Base-by-base conservation (phyloP, 768 basidiomycete genomes). In the Neoboletus brunneissimus region DNA sequence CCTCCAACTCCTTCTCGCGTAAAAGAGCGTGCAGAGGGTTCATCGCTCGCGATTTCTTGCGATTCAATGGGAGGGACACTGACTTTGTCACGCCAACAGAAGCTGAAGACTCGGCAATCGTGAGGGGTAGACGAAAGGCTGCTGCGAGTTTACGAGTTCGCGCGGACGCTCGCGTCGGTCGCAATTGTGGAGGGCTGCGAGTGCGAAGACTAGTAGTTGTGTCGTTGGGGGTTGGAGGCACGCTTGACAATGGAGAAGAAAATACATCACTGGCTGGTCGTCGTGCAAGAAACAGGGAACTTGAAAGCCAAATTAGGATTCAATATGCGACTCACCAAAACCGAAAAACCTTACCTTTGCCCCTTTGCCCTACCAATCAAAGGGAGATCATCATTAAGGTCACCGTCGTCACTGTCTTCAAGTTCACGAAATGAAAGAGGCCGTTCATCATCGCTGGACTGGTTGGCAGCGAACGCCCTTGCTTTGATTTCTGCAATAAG, bases 401-500 rank as follows among this genome's bases (percentile, higher is more conserved):
- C 81, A 4, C 79, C 83, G 31, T 84, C 83, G 44, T 79, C 79
- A 48, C 78, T 80, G 34, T 78, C 81, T 34, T 78, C 78, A n/a
- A 82, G 67, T 13, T 77, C 73, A 52, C 82, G 77, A 51, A 63
- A 72, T 34, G 73, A 68, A 15, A 72, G 67, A 6, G 65, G 67
- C 5, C 57, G 65, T 35, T 65, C 67, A 11, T 84, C 80, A 3
- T 79, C 77, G 62, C 78, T 82, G n/a, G 74, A 76, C 25, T 70
- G 62, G 8, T 59, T 75, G 22, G 72, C 75, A 44, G 81, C 82
- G 47, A 74, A 78, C 6, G 83, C 86, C 58, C 75, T 77, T n/a
- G 81, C 83, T 71, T 80, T 87, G 58, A 89, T 87, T 35, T 81
- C 75, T 8, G 80, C 84, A 45, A 90, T 83, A 31, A 88, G 75